Conservation (phyloP, 2,329 filamentous ascomycete genomes). For the Lasiodiplodia sp. region DNA sequence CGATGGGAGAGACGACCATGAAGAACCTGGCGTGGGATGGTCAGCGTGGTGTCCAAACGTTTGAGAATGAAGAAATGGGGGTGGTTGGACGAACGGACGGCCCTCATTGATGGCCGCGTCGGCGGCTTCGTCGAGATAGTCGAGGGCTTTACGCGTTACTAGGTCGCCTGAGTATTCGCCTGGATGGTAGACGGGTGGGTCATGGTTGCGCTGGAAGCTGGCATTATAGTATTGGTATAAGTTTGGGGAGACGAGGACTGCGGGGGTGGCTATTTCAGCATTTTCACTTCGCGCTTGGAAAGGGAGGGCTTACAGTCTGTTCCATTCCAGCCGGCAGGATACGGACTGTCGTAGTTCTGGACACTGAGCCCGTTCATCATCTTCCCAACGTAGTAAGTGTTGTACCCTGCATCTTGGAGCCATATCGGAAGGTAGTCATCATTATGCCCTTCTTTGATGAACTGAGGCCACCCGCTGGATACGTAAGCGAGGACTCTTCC, state of each 20-base stretch:
- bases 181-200: slow-evolving; percentile 62
- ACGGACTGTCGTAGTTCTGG: slow-evolving; percentile 67
- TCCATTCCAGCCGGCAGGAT: slow-evolving; percentile 65
- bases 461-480: slow-evolving; percentile 66
- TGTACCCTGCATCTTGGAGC: slow-evolving; percentile 72
- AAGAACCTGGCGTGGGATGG: slow-evolving; percentile 60
- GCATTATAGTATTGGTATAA: slow-evolving; percentile 74
- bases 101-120: slow-evolving; percentile 62
- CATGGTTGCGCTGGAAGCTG: slow-evolving; percentile 67
- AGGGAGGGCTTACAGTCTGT: slow-evolving; percentile 41
- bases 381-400: slow-evolving; percentile 76
- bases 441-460: slow-evolving; percentile 69
- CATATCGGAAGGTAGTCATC: slow-evolving; percentile 73
- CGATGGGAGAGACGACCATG: slow-evolving; percentile 69
- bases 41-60: background rate
- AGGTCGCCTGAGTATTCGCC: slow-evolving; percentile 66
- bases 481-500: background rate
- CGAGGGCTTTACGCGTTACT: slow-evolving; percentile 64
- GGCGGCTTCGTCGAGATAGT: slow-evolving; percentile 68
- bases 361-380: slow-evolving; percentile 71
- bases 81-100: slow-evolving; percentile 47
- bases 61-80: background rate
- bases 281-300: background rate
- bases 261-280: background rate
- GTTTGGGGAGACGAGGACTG: slow-evolving; percentile 67